phyloP scores from a whole-genome alignment of 192 early-diverging fungal species.

The Podila horticola region DNA sequence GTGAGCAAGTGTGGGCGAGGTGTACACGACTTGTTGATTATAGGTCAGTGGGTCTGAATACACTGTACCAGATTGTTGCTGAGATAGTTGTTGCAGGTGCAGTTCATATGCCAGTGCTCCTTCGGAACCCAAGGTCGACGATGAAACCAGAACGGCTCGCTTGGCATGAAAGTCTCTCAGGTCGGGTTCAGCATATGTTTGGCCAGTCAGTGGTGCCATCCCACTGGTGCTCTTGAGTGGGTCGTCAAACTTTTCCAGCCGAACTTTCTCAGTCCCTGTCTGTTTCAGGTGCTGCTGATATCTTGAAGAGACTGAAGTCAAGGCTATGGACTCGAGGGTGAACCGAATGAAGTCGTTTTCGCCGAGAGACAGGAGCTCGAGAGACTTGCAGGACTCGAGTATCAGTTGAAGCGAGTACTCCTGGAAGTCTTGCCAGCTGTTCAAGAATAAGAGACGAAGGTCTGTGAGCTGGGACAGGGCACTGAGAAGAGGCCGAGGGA shows the following conservation, averaged over 20 bases:
- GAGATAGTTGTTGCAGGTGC: not conserved
- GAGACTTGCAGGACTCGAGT: slow-evolving; percentile 15
- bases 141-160: slow-evolving; percentile 2
- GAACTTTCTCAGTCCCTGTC: not conserved
- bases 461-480: slow-evolving; percentile 13
- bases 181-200: slow-evolving; percentile 3
- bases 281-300: not conserved
- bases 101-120: not conserved
- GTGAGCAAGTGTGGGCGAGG: not conserved
- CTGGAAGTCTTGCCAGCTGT: slow-evolving; percentile 46
- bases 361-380: slow-evolving; percentile 28
- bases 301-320: not conserved
- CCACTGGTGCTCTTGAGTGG: slow-evolving; percentile 29
- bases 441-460: slow-evolving; percentile 25
- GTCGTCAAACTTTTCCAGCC: slow-evolving; percentile 27
- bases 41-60: not conserved
- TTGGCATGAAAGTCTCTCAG: slow-evolving; percentile 19
- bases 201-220: not conserved
- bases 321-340: slow-evolving; percentile 11
- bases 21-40: not conserved
- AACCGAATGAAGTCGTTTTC: slow-evolving; percentile 45
- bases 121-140: not conserved
- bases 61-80: not conserved
- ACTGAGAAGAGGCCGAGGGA: slow-evolving; percentile 13
- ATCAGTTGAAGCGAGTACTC: slow-evolving; percentile 33